These are phyloP conservation scores for Spergularia marina DNA, from an alignment of 148 eudicot species.

Conservation along the genomic window DNA sequence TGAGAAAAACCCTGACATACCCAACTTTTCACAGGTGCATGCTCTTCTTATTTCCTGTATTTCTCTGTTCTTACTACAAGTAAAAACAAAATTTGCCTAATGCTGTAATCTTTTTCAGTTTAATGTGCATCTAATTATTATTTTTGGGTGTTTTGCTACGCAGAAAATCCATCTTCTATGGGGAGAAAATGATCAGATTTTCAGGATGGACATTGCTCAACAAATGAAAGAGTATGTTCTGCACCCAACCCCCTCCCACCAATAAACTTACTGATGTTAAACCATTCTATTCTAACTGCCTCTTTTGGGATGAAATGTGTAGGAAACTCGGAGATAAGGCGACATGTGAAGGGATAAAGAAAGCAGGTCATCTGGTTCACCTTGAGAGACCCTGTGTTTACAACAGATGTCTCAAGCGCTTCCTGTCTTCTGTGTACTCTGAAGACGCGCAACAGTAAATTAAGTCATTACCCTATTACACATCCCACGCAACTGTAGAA, in stretches of 20 bases:
- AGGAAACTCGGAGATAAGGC: slow-evolving; percentile 78
- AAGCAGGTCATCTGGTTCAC: slow-evolving; percentile 86
- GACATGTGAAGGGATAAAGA: slow-evolving; percentile 58
- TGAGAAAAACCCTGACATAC: slow-evolving; percentile 58
- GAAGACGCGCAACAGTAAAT: slow-evolving; percentile 17
- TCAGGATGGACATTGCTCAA: slow-evolving; percentile 68
- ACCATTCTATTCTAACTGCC: background rate
- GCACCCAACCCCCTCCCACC: background rate
- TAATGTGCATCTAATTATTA: background rate
- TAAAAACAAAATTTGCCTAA: background rate
- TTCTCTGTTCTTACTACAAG: too few relatives aligned
- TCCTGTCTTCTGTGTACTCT: slow-evolving; percentile 54
- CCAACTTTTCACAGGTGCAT: slow-evolving; percentile 62
- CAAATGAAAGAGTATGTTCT: slow-evolving; percentile 78
- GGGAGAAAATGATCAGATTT: slow-evolving; percentile 93
- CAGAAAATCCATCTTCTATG: slow-evolving; percentile 88
- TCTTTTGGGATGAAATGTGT: slow-evolving; percentile 12
- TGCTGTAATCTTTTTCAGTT: too few relatives aligned
- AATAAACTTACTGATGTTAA: background rate
- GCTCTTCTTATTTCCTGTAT: too few relatives aligned
- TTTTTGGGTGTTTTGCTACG: background rate
- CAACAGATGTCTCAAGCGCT: slow-evolving; percentile 62
- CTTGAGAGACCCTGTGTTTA: slow-evolving; percentile 74
- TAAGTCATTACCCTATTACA: background rate
- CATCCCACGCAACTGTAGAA: slow-evolving; percentile 10